Conservation (phyloP, 2,329 filamentous ascomycete genomes). For the Volutella citrinella region DNA sequence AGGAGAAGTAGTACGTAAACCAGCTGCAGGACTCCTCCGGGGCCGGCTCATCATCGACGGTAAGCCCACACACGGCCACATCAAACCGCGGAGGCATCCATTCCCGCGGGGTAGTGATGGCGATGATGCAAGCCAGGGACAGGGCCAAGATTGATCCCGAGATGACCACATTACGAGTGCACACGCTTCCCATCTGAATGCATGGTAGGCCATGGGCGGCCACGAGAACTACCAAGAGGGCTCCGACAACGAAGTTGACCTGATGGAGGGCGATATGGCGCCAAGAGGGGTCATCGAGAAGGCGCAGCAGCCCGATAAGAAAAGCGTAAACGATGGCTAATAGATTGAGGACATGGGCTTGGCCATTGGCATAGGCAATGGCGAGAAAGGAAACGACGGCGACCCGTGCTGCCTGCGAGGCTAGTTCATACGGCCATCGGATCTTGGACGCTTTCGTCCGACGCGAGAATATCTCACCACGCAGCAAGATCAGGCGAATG, state of each 20-base stretch:
- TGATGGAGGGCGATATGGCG: constrained; percentile 46
- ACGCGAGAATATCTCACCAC: constrained; percentile 20
- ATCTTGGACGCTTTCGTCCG: constrained; percentile 37
- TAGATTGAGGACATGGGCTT: constrained; percentile 35
- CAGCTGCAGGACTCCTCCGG: constrained; percentile 54
- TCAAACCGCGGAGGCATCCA: constrained; percentile 45
- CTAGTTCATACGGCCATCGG: constrained; percentile 40
- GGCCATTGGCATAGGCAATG: constrained; percentile 31
- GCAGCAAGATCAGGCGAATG: constrained; percentile 31
- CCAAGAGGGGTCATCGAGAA: constrained; percentile 40
- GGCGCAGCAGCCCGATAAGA: constrained; percentile 41
- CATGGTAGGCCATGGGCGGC: constrained; percentile 42
- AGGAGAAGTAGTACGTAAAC: constrained; percentile 50
- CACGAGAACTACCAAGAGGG: constrained; percentile 34
- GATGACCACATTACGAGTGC: constrained; percentile 27
- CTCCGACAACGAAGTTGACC: constrained; percentile 43
- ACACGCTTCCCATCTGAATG: constrained; percentile 33
- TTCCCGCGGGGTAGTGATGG: constrained; percentile 46
- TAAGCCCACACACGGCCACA: constrained; percentile 36
- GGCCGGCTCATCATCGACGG: constrained; percentile 38
- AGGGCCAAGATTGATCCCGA: constrained; percentile 36
- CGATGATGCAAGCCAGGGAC: constrained; percentile 35
- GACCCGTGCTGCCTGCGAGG: constrained; percentile 39
- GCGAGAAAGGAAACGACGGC: constrained; percentile 38
- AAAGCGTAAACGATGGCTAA: constrained; percentile 39